Evolutionary conservation across 2,329 filamentous ascomycete species (phyloP).

Genomic region (Hypoxylon sp.): DNA sequence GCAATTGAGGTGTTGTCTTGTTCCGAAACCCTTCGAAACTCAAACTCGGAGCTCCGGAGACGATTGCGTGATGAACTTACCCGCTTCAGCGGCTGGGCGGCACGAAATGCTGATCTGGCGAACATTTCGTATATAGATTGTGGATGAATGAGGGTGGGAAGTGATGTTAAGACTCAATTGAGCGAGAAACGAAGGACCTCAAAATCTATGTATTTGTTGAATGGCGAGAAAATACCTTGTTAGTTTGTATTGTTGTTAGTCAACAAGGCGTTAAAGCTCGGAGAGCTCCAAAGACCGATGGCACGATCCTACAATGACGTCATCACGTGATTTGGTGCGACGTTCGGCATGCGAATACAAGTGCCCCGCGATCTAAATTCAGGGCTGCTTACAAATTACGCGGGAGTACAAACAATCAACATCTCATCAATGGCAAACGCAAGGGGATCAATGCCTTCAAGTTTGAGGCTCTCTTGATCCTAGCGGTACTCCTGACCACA

Average conservation of each 20-base stretch:
- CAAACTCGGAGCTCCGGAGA: conserved; percentile 43
- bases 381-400: conserved; percentile 35
- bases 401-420: background rate
- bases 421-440: background rate
- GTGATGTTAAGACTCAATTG: conserved; percentile 30
- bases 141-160: conserved; percentile 4
- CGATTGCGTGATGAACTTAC: conserved; percentile 59
- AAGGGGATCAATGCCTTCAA: background rate
- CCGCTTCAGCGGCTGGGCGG: conserved; percentile 69
- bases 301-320: conserved; percentile 44
- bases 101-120: conserved; percentile 68
- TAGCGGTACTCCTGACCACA: background rate
- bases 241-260: background rate
- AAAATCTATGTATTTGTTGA: conserved; percentile 16
- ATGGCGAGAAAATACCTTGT: conserved; percentile 3
- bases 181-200: conserved; percentile 15
- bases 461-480: background rate
- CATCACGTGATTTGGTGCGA: conserved; percentile 46
- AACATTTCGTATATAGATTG: conserved; percentile 65
- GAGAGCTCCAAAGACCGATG: conserved; percentile 39
- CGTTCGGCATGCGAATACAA: conserved; percentile 22
- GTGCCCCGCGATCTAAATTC: conserved; percentile 11
- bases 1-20: conserved; percentile 6
- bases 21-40: conserved; percentile 6
- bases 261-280: conserved; percentile 24